Percentiles rank a stretch among this genome's conserved stretches.
Conservation (phyloP, 2,329 filamentous ascomycete genomes). For the Beauveria asiatica region DNA sequence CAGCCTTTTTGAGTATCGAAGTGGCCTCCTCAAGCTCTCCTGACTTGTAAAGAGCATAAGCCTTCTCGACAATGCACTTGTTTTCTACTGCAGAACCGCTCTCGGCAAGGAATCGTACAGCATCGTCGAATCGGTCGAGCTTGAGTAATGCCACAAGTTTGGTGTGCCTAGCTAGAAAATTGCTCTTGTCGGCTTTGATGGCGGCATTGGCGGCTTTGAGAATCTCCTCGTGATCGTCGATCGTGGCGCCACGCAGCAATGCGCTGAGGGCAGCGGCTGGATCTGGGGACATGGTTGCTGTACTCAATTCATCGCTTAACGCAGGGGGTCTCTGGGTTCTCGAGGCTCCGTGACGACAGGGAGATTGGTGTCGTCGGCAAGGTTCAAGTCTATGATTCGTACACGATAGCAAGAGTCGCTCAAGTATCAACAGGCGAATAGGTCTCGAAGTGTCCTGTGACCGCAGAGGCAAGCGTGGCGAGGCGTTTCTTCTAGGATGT, state of each 20-base stretch:
- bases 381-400: not conserved
- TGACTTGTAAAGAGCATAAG: conserved; percentile 78
- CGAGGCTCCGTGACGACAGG: not conserved
- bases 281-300: conserved; percentile 32
- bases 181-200: conserved; percentile 51
- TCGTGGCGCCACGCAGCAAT: conserved; percentile 45
- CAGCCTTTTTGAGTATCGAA: conserved; percentile 27
- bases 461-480: not conserved
- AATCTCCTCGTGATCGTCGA: conserved; percentile 66
- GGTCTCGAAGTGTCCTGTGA: no score
- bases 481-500: not conserved
- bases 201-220: conserved; percentile 56
- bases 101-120: conserved; percentile 58
- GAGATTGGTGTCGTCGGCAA: not conserved
- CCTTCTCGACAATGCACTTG: conserved; percentile 58
- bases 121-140: conserved; percentile 74
- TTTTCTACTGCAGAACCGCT: conserved; percentile 53
- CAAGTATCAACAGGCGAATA: no score
- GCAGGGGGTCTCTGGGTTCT: not conserved
- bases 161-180: conserved; percentile 55
- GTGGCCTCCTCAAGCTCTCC: conserved; percentile 61
- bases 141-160: conserved; percentile 69
- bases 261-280: conserved; percentile 43
- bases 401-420: not conserved
- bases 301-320: conserved; percentile 18